A percentile compares a stretch with the other conserved stretches of the same genome.
Conservation (phyloP, 139 green algal genomes). For the Coccomyxa sp. region DNA sequence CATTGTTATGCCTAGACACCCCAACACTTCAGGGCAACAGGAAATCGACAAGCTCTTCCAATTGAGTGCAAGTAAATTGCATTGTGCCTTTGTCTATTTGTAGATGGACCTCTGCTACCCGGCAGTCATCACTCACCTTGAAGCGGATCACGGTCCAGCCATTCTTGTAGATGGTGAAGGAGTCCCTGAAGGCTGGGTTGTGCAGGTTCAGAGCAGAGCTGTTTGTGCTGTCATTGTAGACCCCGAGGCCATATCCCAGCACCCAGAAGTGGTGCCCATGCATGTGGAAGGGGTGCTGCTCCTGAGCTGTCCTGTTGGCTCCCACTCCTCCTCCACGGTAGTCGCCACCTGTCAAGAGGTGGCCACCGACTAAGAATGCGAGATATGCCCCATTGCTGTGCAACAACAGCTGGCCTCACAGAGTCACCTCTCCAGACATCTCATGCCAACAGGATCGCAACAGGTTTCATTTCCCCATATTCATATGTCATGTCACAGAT, state of each 20-base stretch:
- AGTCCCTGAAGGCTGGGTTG: constrained; percentile 40
- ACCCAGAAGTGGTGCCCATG: constrained; percentile 69
- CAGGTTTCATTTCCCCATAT: no score
- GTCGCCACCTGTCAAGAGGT: background rate
- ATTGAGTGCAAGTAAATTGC: background rate
- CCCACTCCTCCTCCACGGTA: background rate
- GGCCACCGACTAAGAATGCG: no score
- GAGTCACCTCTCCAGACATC: no score
- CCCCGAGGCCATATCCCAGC: constrained; percentile 30
- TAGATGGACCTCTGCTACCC: background rate
- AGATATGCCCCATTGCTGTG: no score
- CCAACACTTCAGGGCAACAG: background rate
- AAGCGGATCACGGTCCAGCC: constrained; percentile 45
- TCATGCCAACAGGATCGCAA: no score
- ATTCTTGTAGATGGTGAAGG: constrained; percentile 26
- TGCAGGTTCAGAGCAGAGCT: constrained; percentile 17
- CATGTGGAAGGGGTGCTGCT: constrained; percentile 72
- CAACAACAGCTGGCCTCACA: no score
- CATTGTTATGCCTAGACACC: background rate
- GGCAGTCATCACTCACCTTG: constrained; percentile 7
- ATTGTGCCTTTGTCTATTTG: background rate
- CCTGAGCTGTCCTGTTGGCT: constrained; percentile 26
- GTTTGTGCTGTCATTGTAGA: constrained; percentile 21
- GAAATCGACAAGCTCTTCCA: background rate
- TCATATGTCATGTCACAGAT: background rate